Percentiles rank a stretch among this genome's conserved stretches.
These are phyloP conservation scores for Fusarium nelsonii DNA, from an alignment of 2,329 filamentous ascomycete species.

Conservation along the genomic window DNA sequence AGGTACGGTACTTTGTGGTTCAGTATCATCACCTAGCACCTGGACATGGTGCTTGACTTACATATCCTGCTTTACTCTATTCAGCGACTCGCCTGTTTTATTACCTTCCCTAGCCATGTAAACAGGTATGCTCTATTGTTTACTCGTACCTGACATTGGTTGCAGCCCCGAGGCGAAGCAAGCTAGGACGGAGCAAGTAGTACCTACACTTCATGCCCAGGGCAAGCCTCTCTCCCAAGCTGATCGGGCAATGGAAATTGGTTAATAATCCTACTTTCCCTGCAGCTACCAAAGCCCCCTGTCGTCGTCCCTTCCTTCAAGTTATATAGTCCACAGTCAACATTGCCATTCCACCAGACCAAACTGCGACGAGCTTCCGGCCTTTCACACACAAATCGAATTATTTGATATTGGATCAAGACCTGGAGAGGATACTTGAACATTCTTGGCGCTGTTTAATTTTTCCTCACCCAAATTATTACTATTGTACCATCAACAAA, in stretches of 20 bases:
- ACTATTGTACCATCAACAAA: slow-evolving; percentile 4
- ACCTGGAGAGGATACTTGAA: background rate
- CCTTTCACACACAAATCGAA: background rate
- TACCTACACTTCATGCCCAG: slow-evolving; percentile 3
- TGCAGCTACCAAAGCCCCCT: slow-evolving; percentile 4
- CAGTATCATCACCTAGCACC: background rate
- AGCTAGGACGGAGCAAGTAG: background rate
- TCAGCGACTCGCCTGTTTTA: slow-evolving; percentile 5
- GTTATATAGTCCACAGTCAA: background rate
- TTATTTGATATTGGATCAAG: background rate
- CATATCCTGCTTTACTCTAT: slow-evolving; percentile 11
- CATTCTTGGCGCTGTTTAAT: slow-evolving; percentile 9
- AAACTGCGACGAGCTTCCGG: background rate
- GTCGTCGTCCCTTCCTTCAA: background rate
- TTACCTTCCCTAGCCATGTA: slow-evolving; percentile 2
- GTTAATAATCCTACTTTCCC: slow-evolving; percentile 21
- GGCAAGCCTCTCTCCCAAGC: slow-evolving; percentile 9
- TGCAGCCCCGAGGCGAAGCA: slow-evolving; percentile 6
- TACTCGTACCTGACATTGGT: slow-evolving; percentile 15
- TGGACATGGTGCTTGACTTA: background rate
- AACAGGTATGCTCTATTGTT: slow-evolving; percentile 5
- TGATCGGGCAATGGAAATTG: slow-evolving; percentile 2
- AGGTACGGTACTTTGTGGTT: background rate
- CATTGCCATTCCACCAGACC: background rate
- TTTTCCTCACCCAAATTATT: background rate